These are phyloP conservation scores for Blastobotrys indianensis DNA, from an alignment of 1,139 yeast genomes.

Conservation along the genomic window DNA sequence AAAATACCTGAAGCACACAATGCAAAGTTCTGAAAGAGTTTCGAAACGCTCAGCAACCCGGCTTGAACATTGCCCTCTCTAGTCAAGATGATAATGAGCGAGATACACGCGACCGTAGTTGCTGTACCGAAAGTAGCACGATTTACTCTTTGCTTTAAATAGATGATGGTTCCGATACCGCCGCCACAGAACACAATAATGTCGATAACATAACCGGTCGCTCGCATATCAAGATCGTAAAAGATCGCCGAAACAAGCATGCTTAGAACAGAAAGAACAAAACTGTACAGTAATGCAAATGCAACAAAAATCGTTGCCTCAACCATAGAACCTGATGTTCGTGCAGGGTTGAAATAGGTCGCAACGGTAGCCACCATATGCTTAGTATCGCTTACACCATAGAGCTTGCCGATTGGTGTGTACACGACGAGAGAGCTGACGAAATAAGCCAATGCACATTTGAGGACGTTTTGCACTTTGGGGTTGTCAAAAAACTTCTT, in stretches of 20 bases:
- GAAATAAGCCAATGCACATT: constrained; percentile 67
- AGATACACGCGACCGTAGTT: constrained; percentile 69
- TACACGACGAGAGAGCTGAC: constrained; percentile 75
- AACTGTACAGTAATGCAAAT: constrained; percentile 51
- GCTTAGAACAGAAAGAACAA: constrained; percentile 50
- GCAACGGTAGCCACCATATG: constrained; percentile 80
- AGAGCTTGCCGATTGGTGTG: constrained; percentile 49
- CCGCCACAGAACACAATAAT: constrained; percentile 46
- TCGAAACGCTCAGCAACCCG: constrained; percentile 51
- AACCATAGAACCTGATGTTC: constrained; percentile 76
- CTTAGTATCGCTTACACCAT: constrained; percentile 69
- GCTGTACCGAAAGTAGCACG: constrained; percentile 76
- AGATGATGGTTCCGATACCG: constrained; percentile 63
- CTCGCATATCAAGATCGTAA: constrained; percentile 44
- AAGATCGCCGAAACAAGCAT: constrained; percentile 48
- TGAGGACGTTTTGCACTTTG: constrained; percentile 36
- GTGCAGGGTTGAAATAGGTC: constrained; percentile 77
- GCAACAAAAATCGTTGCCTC: constrained; percentile 62
- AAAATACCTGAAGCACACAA: constrained; percentile 61
- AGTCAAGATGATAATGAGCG: constrained; percentile 65
- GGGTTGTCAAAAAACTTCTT: constrained; percentile 10
- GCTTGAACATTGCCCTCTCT: constrained; percentile 69
- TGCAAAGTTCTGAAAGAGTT: constrained; percentile 50
- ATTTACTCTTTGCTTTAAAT: constrained; percentile 59
- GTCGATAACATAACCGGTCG: constrained; percentile 51